phyloP scores from a whole-genome alignment of 2,329 filamentous ascomycete species.

The Cordyceps farinosa region DNA sequence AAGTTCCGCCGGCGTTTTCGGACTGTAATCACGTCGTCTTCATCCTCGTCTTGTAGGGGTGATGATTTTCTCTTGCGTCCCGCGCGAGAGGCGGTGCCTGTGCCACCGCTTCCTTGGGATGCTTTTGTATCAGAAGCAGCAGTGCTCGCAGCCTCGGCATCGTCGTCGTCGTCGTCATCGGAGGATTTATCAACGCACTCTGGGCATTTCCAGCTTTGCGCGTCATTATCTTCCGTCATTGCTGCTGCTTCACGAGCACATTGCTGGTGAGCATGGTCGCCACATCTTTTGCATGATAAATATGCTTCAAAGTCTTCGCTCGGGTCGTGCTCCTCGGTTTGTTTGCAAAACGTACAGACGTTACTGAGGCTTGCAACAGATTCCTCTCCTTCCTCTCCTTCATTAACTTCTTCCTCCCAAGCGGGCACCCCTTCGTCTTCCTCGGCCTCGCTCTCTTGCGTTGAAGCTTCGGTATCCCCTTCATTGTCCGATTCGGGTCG shows the following conservation, averaged over 20 bases:
- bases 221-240: slow-evolving; percentile 18
- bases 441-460: slow-evolving; percentile 42
- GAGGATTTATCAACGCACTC: slow-evolving; percentile 40
- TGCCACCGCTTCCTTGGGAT: slow-evolving; percentile 58
- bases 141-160: slow-evolving; percentile 29
- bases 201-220: slow-evolving; percentile 49
- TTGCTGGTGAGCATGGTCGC: slow-evolving; percentile 55
- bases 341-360: slow-evolving; percentile 69
- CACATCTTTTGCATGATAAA: slow-evolving; percentile 72
- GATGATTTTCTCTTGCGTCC: slow-evolving; percentile 83
- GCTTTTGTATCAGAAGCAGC: slow-evolving; percentile 7
- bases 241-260: slow-evolving; percentile 14
- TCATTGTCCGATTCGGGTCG: slow-evolving; percentile 46
- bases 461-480: slow-evolving; percentile 31
- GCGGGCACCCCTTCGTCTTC: slow-evolving; percentile 29
- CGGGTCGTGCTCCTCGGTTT: slow-evolving; percentile 79
- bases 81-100: slow-evolving; percentile 71
- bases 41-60: slow-evolving; percentile 58
- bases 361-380: slow-evolving; percentile 39
- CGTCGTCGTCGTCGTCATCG: slow-evolving; percentile 28
- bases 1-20: slow-evolving; percentile 53
- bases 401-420: slow-evolving; percentile 56
- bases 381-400: slow-evolving; percentile 52
- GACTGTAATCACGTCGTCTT: slow-evolving; percentile 50
- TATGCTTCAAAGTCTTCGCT: slow-evolving; percentile 77